Conservation (phyloP, 1,284 basidiomycete genomes). For the Heliocybe sulcata region DNA sequence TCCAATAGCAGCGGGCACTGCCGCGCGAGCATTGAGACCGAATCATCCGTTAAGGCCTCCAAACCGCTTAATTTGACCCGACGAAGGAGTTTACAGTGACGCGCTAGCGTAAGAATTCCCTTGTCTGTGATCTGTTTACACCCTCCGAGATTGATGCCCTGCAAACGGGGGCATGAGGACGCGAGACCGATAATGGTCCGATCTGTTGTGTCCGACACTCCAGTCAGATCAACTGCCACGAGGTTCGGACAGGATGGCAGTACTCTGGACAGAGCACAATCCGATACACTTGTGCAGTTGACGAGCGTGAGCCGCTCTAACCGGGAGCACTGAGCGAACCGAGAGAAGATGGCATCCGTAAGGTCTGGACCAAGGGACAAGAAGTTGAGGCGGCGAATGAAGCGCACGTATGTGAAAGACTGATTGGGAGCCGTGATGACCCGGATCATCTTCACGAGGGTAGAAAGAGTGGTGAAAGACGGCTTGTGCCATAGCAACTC, state of each 20-base stretch:
- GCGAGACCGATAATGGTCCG: conserved; percentile 69
- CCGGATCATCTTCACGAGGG: conserved; percentile 74
- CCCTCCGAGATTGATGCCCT: conserved; percentile 88
- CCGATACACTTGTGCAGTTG: conserved; percentile 71
- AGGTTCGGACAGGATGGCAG: conserved; percentile 71
- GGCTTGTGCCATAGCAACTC: conserved; percentile 96
- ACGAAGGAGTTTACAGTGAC: conserved; percentile 70
- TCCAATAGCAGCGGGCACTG: conserved; percentile 88
- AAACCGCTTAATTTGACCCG: conserved; percentile 85
- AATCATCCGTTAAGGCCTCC: conserved; percentile 70
- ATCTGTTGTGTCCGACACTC: conserved; percentile 66
- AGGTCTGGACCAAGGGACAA: conserved; percentile 67
- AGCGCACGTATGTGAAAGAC: conserved; percentile 84
- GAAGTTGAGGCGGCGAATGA: conserved; percentile 91
- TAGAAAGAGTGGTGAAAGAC: conserved; percentile 60
- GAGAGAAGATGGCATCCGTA: conserved; percentile 72
- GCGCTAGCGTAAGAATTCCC: conserved; percentile 74
- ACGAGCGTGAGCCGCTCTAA: conserved; percentile 92
- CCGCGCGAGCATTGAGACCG: conserved; percentile 75
- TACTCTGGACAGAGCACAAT: conserved; percentile 61
- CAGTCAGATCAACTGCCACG: conserved; percentile 86
- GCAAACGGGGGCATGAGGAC: conserved; percentile 65
- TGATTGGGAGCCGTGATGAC: conserved; percentile 53
- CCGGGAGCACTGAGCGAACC: conserved; percentile 72
- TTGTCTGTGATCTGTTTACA: conserved; percentile 80